phyloP scores from a whole-genome alignment of 345 rosid genomes.

The Trapa incisa region DNA sequence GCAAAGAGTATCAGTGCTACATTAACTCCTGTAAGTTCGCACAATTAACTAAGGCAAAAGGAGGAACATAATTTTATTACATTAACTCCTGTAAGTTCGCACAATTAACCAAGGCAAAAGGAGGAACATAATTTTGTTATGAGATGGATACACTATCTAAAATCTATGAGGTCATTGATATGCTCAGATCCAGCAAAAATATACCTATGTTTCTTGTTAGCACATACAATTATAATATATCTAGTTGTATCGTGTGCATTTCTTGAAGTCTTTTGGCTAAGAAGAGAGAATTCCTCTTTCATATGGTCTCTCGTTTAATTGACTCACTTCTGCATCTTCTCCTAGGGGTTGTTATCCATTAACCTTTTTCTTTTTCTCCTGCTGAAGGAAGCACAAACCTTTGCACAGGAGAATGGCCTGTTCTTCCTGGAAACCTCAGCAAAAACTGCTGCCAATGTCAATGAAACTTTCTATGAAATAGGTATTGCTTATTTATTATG shows the following conservation, averaged over 20 bases:
- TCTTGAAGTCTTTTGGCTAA: neutral
- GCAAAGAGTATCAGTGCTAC: too few relatives aligned
- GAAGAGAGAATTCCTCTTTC: neutral
- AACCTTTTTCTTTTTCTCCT: neutral
- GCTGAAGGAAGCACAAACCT: constrained; percentile 70
- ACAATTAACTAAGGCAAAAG: too few relatives aligned
- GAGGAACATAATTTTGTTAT: too few relatives aligned
- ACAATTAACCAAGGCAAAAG: too few relatives aligned
- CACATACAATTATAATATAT: neutral
- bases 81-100: too few relatives aligned
- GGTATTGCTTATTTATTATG: constrained; percentile 23
- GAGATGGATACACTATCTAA: too few relatives aligned
- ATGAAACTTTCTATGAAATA: constrained; percentile 80
- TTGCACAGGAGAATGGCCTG: constrained; percentile 76
- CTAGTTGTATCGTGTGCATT: neutral
- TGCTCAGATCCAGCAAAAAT: too few relatives aligned
- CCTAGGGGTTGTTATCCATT: neutral
- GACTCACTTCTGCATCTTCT: neutral
- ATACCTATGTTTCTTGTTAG: neutral
- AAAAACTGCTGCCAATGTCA: constrained; percentile 80
- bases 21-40: too few relatives aligned
- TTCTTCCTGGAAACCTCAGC: constrained; percentile 99
- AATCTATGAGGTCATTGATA: too few relatives aligned
- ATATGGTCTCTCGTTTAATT: neutral
- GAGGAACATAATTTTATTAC: too few relatives aligned